These are phyloP conservation scores for Lachancea meyersii DNA, from an alignment of 805 yeast species.

Conservation along the genomic window DNA sequence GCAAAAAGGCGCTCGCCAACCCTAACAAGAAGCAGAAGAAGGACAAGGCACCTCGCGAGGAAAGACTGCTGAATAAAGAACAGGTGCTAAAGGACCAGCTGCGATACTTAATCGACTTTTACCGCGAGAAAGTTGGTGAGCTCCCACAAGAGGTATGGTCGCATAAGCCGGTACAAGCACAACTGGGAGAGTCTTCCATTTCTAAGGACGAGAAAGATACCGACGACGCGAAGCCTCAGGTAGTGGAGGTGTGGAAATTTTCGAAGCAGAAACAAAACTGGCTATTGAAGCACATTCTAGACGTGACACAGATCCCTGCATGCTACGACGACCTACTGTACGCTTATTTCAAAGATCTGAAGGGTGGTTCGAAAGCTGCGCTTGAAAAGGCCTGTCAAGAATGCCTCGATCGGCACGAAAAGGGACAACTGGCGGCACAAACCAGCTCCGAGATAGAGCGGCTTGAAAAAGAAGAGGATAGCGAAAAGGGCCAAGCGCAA, in stretches of 20 bases:
- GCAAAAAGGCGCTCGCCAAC: slow-evolving; percentile 14
- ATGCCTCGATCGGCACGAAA: slow-evolving; percentile 4
- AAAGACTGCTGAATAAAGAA: slow-evolving; percentile 19
- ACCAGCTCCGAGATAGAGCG: not conserved
- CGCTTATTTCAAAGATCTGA: slow-evolving; percentile 27
- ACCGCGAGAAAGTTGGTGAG: slow-evolving; percentile 20
- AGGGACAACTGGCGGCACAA: slow-evolving; percentile 1
- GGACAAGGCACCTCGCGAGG: slow-evolving; percentile 28
- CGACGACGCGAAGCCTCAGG: slow-evolving; percentile 8
- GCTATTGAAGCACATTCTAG: slow-evolving; percentile 31
- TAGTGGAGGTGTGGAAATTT: slow-evolving; percentile 33
- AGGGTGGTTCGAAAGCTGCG: slow-evolving; percentile 15
- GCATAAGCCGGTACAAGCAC: slow-evolving; percentile 7
- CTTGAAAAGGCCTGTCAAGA: slow-evolving; percentile 7
- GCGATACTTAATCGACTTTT: slow-evolving; percentile 32
- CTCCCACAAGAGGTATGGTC: slow-evolving; percentile 23
- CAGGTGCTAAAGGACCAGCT: slow-evolving; percentile 31
- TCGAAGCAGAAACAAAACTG: slow-evolving; percentile 35
- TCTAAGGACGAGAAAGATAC: slow-evolving; percentile 11
- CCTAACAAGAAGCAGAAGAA: slow-evolving; percentile 20
- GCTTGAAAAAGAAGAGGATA: not conserved
- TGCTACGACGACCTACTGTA: slow-evolving; percentile 25
- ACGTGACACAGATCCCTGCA: slow-evolving; percentile 23
- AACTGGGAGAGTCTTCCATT: not conserved
- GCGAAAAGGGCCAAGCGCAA: not conserved